Base-by-base conservation (phyloP, 2,329 filamentous ascomycete species). In the Phaeoacremonium minimum region DNA sequence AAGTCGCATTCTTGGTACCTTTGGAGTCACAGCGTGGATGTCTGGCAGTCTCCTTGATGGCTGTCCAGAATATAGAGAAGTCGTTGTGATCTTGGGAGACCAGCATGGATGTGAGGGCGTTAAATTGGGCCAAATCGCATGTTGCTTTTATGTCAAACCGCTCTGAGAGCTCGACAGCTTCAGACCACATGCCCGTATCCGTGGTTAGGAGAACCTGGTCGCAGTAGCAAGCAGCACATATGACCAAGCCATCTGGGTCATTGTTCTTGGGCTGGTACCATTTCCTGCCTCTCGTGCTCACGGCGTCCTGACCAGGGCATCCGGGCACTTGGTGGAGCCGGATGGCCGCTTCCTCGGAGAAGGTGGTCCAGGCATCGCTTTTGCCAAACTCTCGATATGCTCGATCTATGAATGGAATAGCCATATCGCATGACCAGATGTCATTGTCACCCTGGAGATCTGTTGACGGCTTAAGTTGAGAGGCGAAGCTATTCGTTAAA, bases 181-280 rank as follows among this genome's bases (percentile, higher is more conserved):
- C 41, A 35, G 19, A 37, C 40, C 38, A 57, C 33, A 43, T 52
- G 18, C 33, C 30, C 12, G 53, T 53, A 7, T 64, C 54, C 3
- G 47, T 47, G 1, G 56, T 55, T 26, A 46, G 48, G 18, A 51
- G 35, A 15, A 66, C 49, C 14, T 56, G 52, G 45, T 68, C 63
- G 36, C 46, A 51, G 39, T 57, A 65, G 40, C 64, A 67, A 1
- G 58, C 52, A 6, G 44, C 47, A 34, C 63, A 68, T 11, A 64
- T 42, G 0, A 61, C 45, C 0, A 63, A 41, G 4, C 22, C 22
- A 9, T 46, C 48, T 0, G 32, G 30, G 1, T 50, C 53, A 1
- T 52, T 46, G 0, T 41, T 42, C 3, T 50, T 46, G 0, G 58
- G 53, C 4, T 52, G 44, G 40, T 57, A 64, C 63, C 61, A 66